These are phyloP conservation scores for Claviceps pazoutovae DNA, from an alignment of 2,329 filamentous ascomycete species.

Conservation along the genomic window DNA sequence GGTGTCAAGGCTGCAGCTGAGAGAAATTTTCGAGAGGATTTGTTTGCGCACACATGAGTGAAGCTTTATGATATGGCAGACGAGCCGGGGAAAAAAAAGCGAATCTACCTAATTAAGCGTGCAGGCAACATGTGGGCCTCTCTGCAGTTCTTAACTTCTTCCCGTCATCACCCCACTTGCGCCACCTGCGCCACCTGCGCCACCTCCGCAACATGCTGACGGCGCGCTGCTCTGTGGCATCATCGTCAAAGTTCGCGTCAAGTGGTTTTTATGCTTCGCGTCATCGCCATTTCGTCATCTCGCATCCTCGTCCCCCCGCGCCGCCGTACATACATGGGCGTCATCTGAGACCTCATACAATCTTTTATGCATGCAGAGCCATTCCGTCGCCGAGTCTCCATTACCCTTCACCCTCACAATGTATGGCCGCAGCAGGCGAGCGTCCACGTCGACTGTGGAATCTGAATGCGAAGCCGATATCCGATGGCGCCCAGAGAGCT, in stretches of 20 bases:
- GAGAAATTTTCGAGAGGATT: background rate
- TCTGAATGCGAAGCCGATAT: slow-evolving; percentile 25
- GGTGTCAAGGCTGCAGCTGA: no score
- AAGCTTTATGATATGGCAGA: background rate
- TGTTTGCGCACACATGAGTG: background rate
- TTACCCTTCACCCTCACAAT: slow-evolving; percentile 14
- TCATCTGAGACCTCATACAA: background rate
- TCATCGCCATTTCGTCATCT: background rate
- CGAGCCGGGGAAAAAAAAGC: background rate
- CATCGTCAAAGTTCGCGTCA: background rate
- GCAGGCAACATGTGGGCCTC: no score
- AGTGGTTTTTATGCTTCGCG: background rate
- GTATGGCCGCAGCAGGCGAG: slow-evolving; percentile 25
- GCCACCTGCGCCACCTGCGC: no score
- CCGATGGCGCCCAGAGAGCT: slow-evolving; percentile 21
- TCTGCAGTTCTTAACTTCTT: no score
- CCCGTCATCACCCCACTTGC: no score
- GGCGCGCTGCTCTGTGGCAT: background rate
- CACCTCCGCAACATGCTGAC: no score
- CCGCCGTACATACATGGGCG: background rate
- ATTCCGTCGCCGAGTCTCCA: background rate
- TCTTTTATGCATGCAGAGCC: background rate
- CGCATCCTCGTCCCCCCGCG: background rate
- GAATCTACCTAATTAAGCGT: background rate
- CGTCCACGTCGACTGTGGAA: slow-evolving; percentile 31